Conservation (phyloP, 2,329 filamentous ascomycete species). For the Diaporthe caulivora region DNA sequence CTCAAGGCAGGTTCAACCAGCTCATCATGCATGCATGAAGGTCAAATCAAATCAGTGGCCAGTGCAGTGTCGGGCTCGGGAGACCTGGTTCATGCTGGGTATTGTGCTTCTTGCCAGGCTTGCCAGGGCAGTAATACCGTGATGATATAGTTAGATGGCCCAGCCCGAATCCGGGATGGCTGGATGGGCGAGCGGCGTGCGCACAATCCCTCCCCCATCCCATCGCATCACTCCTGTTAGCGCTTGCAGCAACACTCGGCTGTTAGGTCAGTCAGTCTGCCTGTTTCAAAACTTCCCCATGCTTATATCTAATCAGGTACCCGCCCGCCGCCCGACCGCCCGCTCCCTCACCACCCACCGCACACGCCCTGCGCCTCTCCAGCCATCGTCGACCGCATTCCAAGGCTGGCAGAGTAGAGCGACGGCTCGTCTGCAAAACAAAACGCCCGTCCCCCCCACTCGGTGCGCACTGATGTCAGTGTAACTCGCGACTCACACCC, state of each 20-base stretch:
- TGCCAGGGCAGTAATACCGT: not conserved
- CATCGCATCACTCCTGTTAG: constrained; percentile 6
- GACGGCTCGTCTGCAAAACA: not conserved
- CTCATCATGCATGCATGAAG: constrained; percentile 57
- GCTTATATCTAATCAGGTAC: constrained; percentile 26
- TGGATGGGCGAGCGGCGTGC: not conserved
- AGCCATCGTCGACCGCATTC: constrained; percentile 22
- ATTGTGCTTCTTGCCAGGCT: not conserved
- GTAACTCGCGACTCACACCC: not conserved
- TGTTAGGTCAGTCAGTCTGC: not conserved
- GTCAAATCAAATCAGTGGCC: constrained; percentile 36
- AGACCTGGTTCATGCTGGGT: constrained; percentile 38
- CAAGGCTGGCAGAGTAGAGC: constrained; percentile 1
- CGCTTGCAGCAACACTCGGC: not conserved
- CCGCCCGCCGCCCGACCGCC: constrained; percentile 7
- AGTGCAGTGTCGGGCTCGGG: constrained; percentile 21
- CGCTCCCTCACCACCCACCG: not conserved
- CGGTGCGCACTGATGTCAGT: constrained; percentile 29
- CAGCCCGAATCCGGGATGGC: constrained; percentile 10
- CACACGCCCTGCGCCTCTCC: not conserved
- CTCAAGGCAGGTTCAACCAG: constrained; percentile 40
- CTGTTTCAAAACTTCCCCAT: constrained; percentile 8
- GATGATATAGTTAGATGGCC: not conserved
- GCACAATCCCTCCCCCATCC: not conserved
- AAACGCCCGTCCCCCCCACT: not conserved